phyloP scores from a whole-genome alignment of 1,284 basidiomycete genomes.

The Vanrija pseudolonga region DNA sequence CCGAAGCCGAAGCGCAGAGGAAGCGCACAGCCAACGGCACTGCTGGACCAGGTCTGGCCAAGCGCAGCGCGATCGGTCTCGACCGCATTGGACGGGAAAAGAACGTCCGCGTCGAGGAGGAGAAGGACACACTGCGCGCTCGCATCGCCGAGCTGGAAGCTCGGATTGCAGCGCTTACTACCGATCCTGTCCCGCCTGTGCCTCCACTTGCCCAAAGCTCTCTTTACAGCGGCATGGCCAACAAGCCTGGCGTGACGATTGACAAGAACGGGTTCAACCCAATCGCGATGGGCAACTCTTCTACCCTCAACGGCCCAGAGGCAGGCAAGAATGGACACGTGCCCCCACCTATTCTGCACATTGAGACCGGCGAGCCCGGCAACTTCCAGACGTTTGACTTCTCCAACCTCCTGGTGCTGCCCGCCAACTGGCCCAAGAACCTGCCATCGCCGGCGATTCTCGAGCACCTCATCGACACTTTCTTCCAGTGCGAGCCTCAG shows the following conservation, averaged over 20 bases:
- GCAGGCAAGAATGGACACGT: background rate
- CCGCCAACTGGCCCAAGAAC: constrained; percentile 39
- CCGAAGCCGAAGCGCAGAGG: constrained; percentile 8
- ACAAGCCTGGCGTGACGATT: background rate
- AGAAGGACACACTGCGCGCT: constrained; percentile 26
- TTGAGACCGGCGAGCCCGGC: constrained; percentile 12
- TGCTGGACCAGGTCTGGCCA: background rate
- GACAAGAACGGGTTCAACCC: background rate
- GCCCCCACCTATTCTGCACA: background rate
- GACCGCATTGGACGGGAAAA: constrained; percentile 20
- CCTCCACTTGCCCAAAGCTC: background rate
- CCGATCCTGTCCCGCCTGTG: constrained; percentile 5
- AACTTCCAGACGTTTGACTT: constrained; percentile 25
- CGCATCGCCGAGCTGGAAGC: constrained; percentile 40
- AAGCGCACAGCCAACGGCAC: constrained; percentile 3
- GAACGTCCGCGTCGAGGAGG: constrained; percentile 25
- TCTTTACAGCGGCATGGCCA: too few species aligned
- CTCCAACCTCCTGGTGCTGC: constrained; percentile 32
- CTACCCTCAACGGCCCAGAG: background rate
- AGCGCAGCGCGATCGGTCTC: constrained; percentile 7
- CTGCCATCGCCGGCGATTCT: constrained; percentile 40
- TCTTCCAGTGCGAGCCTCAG: constrained; percentile 44
- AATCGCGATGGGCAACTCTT: background rate
- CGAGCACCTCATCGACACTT: constrained; percentile 45
- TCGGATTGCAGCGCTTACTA: constrained; percentile 23